These are phyloP conservation scores for Chytridiales sp. DNA, from an alignment of 371 early-diverging fungal genomes.

Conservation along the genomic window DNA sequence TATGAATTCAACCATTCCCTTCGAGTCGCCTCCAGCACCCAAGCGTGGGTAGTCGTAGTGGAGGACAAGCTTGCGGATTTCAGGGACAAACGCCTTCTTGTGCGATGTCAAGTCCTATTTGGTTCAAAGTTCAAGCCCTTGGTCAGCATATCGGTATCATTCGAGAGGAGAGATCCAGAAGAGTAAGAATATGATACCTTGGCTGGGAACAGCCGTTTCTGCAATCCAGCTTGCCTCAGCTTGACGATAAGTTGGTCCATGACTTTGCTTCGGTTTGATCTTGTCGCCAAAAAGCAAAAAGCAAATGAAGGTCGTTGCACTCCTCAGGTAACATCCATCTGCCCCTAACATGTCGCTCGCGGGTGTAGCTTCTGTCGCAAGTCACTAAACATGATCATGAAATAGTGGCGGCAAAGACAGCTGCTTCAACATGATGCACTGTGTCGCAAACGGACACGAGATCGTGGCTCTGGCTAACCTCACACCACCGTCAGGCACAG, in stretches of 20 bases:
- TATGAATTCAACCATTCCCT: slow-evolving; percentile 46
- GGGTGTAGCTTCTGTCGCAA: background rate
- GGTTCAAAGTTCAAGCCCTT: too few relatives aligned
- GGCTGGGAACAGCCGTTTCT: too few relatives aligned
- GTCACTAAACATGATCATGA: background rate
- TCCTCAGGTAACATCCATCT: slow-evolving; percentile 40
- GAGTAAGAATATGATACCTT: too few relatives aligned
- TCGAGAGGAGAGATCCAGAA: too few relatives aligned
- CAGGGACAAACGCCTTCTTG: slow-evolving; percentile 34
- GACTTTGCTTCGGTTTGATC: background rate
- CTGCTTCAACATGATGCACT: slow-evolving; percentile 94
- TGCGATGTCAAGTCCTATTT: slow-evolving; percentile 36
- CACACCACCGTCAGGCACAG: slow-evolving; percentile 70
- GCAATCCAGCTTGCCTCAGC: too few relatives aligned
- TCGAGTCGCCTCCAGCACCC: slow-evolving; percentile 41
- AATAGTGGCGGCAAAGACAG: slow-evolving; percentile 97
- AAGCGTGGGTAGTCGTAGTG: slow-evolving; percentile 42
- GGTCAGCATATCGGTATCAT: too few relatives aligned
- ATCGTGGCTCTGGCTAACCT: slow-evolving; percentile 95
- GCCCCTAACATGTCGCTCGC: background rate
- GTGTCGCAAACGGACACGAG: slow-evolving; percentile 91
- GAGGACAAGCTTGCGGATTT: slow-evolving; percentile 35
- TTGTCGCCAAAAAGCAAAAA: background rate
- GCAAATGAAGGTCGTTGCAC: slow-evolving; percentile 60
- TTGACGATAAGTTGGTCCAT: too few relatives aligned